Evolutionary conservation across 352 stramenopile genomes (phyloP), one percentile per base, ranked within the genome.

Genomic region (Globisporangium orthogonon): DNA sequence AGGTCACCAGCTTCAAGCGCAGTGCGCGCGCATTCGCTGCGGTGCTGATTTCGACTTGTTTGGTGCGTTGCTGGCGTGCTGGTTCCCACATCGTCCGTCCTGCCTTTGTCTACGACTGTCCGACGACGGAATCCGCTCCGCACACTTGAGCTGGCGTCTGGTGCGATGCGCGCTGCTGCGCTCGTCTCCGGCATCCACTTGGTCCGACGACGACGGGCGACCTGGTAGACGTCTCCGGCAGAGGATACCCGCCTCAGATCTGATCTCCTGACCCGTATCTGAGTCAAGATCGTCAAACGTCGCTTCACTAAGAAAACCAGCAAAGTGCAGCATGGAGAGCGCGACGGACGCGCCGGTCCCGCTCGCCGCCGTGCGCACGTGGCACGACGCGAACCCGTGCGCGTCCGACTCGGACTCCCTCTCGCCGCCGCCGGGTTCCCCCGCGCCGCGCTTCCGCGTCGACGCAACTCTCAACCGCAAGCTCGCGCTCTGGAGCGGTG

Each of bases 401-500:
- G 14, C 47, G 14, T 10, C 49, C 5, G 30, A 44, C 49, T 48
- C 30, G 9, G 23, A 17, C 0, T 3, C 13, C 4, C 44, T 56
- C 35, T 41, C 55, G 3, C 65, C 68, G 14, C 59, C 64, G 14
- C 15, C 40, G n/a, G 61, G 65, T 46, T 69, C 59, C 29, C 50
- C 56, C 66, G 52, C 50, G 5, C 45, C 50, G 4, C 2, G 14
- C 45, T 81, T 86, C 57, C 23, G 35, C 15, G 37, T 71, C 14
- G 47, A 67, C 41, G 17, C 35, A 15, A 14, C 44, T 28, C 50
- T 91, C 14, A 91, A 91, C 62, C 43, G 54, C 50, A 75, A 73
- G 52, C 39, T 91, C 28, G 70, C 70, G 41, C 65, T 91, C 44
- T 87, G 78, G 78, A 67, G 71, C 37, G 78, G 78, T 2, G 65